Conservation (phyloP, 2,329 filamentous ascomycete genomes). For the Penicillium sclerotiorum region DNA sequence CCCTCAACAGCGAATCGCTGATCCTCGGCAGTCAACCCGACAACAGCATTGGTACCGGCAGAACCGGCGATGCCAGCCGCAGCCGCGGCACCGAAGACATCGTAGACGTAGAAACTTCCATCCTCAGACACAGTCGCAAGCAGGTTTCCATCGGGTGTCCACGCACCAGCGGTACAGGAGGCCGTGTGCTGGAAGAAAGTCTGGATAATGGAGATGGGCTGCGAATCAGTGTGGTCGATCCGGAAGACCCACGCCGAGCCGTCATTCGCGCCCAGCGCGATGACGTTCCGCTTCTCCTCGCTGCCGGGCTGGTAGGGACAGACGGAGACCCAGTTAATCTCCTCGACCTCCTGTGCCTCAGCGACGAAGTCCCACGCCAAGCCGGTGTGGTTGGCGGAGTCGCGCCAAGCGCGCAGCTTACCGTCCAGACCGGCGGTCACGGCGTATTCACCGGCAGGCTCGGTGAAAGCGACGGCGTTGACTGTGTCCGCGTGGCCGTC, state of each 20-base stretch:
- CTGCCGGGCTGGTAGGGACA: constrained; percentile 64
- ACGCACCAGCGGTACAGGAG: constrained; percentile 84
- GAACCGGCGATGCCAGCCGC: constrained; percentile 62
- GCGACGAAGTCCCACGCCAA: constrained; percentile 68
- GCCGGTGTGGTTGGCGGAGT: constrained; percentile 50
- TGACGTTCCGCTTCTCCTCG: constrained; percentile 69
- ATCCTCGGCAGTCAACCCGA: constrained; percentile 77
- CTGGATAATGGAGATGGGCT: constrained; percentile 78
- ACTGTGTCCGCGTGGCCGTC: constrained; percentile 93
- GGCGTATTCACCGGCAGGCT: constrained; percentile 79
- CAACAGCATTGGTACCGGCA: constrained; percentile 64
- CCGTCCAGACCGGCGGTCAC: constrained; percentile 90
- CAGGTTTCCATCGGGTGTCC: constrained; percentile 84
- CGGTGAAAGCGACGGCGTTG: constrained; percentile 81
- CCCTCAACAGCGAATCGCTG: constrained; percentile 91
- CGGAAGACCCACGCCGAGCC: constrained; percentile 95
- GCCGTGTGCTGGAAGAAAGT: constrained; percentile 89
- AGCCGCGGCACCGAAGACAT: constrained; percentile 79
- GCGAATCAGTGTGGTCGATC: constrained; percentile 68
- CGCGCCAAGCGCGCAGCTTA: constrained; percentile 71
- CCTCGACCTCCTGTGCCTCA: constrained; percentile 85
- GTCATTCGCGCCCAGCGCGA: constrained; percentile 86
- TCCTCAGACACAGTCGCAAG: constrained; percentile 90
- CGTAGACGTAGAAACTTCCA: constrained; percentile 86
- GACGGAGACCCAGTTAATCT: constrained; percentile 85